These are phyloP conservation scores for Leishmania amazonensis DNA, from an alignment of 208 protist species.

Conservation along the genomic window DNA sequence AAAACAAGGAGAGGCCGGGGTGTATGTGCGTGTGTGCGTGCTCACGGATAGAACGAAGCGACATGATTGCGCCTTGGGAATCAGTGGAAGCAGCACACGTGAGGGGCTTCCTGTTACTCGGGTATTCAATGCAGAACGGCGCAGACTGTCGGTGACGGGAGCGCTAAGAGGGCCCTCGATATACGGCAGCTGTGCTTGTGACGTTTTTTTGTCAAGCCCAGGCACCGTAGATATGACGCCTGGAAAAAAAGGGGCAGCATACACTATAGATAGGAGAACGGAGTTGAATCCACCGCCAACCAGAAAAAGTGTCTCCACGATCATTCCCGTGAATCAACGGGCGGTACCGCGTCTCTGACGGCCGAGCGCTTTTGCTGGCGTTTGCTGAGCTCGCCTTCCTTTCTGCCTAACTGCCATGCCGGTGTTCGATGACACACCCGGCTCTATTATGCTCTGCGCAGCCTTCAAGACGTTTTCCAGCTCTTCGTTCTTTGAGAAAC, in stretches of 20 bases:
- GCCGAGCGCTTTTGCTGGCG: neutral
- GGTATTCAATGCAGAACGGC: too few relatives aligned
- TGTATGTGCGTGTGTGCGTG: neutral
- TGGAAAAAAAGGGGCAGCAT: neutral
- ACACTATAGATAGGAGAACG: neutral
- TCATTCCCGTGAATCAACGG: neutral
- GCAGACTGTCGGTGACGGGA: neutral
- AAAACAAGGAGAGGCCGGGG: neutral
- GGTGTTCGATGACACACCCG: neutral
- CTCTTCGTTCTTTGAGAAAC: neutral
- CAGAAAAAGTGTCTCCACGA: neutral
- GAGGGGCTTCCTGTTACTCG: neutral
- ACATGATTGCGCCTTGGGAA: neutral
- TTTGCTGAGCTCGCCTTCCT: neutral
- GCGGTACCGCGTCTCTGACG: neutral
- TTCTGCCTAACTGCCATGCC: neutral
- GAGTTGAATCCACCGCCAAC: neutral
- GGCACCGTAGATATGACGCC: neutral
- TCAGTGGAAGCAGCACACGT: neutral
- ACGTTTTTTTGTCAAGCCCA: neutral
- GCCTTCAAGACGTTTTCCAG: neutral
- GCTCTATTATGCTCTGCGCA: neutral
- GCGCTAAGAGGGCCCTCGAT: neutral
- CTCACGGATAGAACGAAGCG: neutral
- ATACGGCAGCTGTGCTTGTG: neutral